Percentiles rank a stretch among this genome's conserved stretches.
These are phyloP conservation scores for Penstemon newberryi DNA, from an alignment of 257 asterid genomes.

Conservation along the genomic window DNA sequence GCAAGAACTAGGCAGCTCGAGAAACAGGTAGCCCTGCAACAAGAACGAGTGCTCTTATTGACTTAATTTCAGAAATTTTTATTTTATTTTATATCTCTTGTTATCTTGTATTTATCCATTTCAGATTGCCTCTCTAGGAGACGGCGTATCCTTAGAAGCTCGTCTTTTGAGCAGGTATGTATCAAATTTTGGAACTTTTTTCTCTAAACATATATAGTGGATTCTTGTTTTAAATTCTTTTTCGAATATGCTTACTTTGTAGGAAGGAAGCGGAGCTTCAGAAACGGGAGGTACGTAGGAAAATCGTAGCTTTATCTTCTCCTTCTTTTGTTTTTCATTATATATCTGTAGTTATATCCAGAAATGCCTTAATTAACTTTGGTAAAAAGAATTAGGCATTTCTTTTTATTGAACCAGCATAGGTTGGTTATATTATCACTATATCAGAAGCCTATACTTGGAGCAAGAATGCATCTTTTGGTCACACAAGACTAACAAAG, in stretches of 20 bases:
- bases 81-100: conserved; percentile 13
- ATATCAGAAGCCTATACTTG: no score
- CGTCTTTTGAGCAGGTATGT: conserved; percentile 89
- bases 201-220: conserved; percentile 3
- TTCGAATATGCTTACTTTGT: conserved; percentile 25
- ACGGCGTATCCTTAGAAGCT: conserved; percentile 92
- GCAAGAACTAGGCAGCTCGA: conserved; percentile 89
- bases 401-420: not conserved
- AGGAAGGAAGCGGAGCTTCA: conserved; percentile 98
- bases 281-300: conserved; percentile 78
- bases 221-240: conserved; percentile 23
- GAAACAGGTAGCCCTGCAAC: conserved; percentile 58
- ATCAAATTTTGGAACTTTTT: conserved; percentile 22
- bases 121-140: conserved; percentile 88
- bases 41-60: not conserved
- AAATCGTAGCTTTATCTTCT: conserved; percentile 10
- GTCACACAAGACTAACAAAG: no score
- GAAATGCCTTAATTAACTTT: not conserved
- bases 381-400: not conserved
- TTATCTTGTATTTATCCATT: conserved; percentile 7
- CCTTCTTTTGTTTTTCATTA: no score
- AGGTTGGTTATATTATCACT: no score
- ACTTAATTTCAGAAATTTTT: conserved; percentile 6
- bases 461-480: no score
- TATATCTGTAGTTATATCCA: no score